Evolutionary conservation across 441 rosid species (phyloP), one percentile per base, ranked within the genome.

Genomic region (Arabidopsis lyrata): DNA sequence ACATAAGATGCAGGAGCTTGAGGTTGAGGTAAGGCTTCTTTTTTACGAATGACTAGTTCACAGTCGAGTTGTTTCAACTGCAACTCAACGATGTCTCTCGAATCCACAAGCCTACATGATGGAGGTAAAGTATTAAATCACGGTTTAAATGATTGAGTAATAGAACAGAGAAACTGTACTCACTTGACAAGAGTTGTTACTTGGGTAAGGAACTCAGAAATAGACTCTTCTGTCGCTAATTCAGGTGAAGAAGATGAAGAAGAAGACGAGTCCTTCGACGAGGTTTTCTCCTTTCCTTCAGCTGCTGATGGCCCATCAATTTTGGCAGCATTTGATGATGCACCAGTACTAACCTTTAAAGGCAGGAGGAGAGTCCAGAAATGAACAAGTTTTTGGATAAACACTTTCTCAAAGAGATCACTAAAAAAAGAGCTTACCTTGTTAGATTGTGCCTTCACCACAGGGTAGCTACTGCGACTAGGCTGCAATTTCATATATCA

Each of bases 11-110:
- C 62, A 48, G 90, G 76, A 53, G 86, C 12, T 38, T 85, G 81
- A 2, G 87, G 79, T 52, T 83, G 89, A 11, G 87, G 90, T 83
- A 90, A 77, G 49, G 98, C 98, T 83, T 87, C 98, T 77, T 86
- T 93, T 83, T 93, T 93, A 27, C 97, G 86, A 73, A 93, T 93
- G 39, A 71, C 39, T 24, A 93, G 66, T 68, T 93, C 97, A 63
- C 93, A 88, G 68, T 89, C 97, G 0, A 85, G 87, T 66, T 93
- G 98, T 77, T 93, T 93, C 79, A 93, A 73, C 64, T 86, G 90
- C 87, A 93, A 83, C 87, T 93, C 98, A 49, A 85, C 86, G 3
- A 93, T 89, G 78, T 93, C 98, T 82, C 89, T 84, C 8, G 97
- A 90, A 84, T 93, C 93, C 60, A 93, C 98, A 74, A 93, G 88